Evolutionary conservation across 2,329 filamentous ascomycete species (phyloP), one percentile per base, ranked within the genome.

Genomic region (Alternaria hordeiaustralica): DNA sequence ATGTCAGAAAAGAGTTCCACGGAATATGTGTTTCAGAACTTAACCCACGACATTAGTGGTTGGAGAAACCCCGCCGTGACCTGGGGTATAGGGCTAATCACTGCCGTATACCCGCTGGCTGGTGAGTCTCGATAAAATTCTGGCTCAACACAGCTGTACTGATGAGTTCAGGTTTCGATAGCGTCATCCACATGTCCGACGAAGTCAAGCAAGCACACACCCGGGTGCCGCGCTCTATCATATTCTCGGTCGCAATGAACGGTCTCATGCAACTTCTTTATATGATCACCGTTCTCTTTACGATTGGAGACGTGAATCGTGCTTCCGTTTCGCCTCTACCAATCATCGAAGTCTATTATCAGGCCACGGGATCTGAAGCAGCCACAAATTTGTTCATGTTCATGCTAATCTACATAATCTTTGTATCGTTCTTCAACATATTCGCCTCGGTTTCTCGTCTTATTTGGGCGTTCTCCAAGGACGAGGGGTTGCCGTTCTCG

Each of bases 281-380:
- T 23, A 75, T 85, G 46, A 72, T 84, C 6, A 79, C 79, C 6
- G 74, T 85, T 13, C 76, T 84, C 3, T 84, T 83, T 63, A 78
- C 76, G 25, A 82, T 86, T 66, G 81, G 80, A 20, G 75, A 81
- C 15, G 66, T 82, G 3, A 82, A 85, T 46, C 77, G 77, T 2
- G 83, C 74, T 0, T 51, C 72, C 8, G 28, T 67, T 18, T 49
- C 70, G 57, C 20, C 67, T 55, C 47, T 75, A 21, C 65, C 84
- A 83, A 2, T 87, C 63, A 84, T 88, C 60, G 79, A 86, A 58
- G 81, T 85, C 49, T 85, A 87, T 66, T 71, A 69, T 44, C 64
- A 71, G 50, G 75, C 75, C 15, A 75, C 73, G 3, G 60, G 62
- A 20, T 76, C 73, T 12, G 62, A 61, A 43, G 28, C 58, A 9